phyloP scores from a whole-genome alignment of 2,329 filamentous ascomycete species.

The Trichoderma koningiopsis region DNA sequence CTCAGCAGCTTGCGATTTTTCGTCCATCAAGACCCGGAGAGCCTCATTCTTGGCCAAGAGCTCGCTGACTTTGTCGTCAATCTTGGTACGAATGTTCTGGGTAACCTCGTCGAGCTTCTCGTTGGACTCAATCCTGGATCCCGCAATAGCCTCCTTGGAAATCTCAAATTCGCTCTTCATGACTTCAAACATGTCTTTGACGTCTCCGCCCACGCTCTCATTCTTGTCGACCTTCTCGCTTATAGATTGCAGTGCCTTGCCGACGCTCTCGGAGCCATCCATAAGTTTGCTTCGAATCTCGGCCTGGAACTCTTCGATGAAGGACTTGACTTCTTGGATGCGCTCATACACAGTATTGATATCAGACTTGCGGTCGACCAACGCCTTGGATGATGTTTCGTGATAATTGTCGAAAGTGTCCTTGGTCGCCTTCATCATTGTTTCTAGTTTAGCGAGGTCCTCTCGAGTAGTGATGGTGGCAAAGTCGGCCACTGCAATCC shows the following conservation, averaged over 20 bases:
- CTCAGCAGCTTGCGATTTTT: slow-evolving; percentile 72
- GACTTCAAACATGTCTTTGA: slow-evolving; percentile 71
- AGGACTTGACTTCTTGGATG: slow-evolving; percentile 74
- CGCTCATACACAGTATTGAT: slow-evolving; percentile 76
- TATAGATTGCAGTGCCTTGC: slow-evolving; percentile 68
- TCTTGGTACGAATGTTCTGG: slow-evolving; percentile 55
- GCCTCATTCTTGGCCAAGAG: slow-evolving; percentile 88
- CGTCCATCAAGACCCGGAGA: slow-evolving; percentile 72
- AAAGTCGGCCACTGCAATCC: slow-evolving; percentile 70
- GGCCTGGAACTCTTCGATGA: slow-evolving; percentile 77
- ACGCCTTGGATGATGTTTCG: slow-evolving; percentile 73
- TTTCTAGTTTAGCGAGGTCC: slow-evolving; percentile 66
- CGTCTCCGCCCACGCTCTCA: slow-evolving; percentile 59
- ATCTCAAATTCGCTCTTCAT: slow-evolving; percentile 89
- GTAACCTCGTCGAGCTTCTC: slow-evolving; percentile 69
- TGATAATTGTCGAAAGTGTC: slow-evolving; percentile 68
- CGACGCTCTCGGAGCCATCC: slow-evolving; percentile 72
- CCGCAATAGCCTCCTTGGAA: slow-evolving; percentile 75
- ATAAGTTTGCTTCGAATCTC: slow-evolving; percentile 76
- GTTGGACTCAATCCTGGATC: slow-evolving; percentile 79
- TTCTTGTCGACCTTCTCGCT: slow-evolving; percentile 64
- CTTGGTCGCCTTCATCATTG: slow-evolving; percentile 70
- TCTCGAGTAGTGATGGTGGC: slow-evolving; percentile 73
- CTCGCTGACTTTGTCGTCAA: slow-evolving; percentile 70
- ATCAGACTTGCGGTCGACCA: slow-evolving; percentile 83